Evolutionary conservation across 2,329 filamentous ascomycete species (phyloP).

Genomic region (Fusarium brevicatenulatum): DNA sequence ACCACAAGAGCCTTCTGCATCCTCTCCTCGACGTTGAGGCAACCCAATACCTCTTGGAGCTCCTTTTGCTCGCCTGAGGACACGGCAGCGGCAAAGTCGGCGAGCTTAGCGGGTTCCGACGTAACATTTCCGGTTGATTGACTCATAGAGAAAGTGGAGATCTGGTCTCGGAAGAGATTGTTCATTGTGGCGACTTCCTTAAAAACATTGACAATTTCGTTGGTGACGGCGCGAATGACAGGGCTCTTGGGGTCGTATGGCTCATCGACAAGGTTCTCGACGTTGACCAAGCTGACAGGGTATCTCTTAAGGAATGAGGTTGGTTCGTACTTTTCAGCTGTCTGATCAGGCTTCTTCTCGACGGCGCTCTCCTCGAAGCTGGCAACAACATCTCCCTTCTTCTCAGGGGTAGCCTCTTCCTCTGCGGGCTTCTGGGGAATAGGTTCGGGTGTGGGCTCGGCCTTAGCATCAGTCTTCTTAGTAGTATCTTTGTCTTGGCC

Average conservation of each 20-base stretch:
- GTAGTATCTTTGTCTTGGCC: slow-evolving; percentile 58
- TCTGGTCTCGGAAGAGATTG: slow-evolving; percentile 94
- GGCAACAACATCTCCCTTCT: slow-evolving; percentile 93
- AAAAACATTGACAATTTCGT: slow-evolving; percentile 98
- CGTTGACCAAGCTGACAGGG: slow-evolving; percentile 92
- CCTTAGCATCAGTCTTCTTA: slow-evolving; percentile 63
- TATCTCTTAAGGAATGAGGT: slow-evolving; percentile 92
- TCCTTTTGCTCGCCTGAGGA: slow-evolving; percentile 93
- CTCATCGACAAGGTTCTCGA: slow-evolving; percentile 91
- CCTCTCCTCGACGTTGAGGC: slow-evolving; percentile 90
- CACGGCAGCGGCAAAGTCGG: slow-evolving; percentile 96
- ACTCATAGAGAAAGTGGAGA: slow-evolving; percentile 96
- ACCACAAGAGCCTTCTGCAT: slow-evolving; percentile 92
- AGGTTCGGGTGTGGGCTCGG: slow-evolving; percentile 65
- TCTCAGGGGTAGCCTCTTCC: slow-evolving; percentile 67
- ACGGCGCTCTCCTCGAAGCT: slow-evolving; percentile 90
- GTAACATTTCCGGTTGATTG: slow-evolving; percentile 95
- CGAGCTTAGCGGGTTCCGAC: slow-evolving; percentile 92
- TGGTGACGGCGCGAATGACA: slow-evolving; percentile 89
- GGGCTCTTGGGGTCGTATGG: slow-evolving; percentile 90
- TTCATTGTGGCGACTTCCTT: slow-evolving; percentile 96
- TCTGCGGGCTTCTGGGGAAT: slow-evolving; percentile 65
- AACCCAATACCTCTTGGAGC: slow-evolving; percentile 89
- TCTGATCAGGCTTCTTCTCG: slow-evolving; percentile 64
- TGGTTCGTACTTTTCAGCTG: slow-evolving; percentile 76